Base-by-base conservation (phyloP, 345 rosid species). In the Murraya paniculata region DNA sequence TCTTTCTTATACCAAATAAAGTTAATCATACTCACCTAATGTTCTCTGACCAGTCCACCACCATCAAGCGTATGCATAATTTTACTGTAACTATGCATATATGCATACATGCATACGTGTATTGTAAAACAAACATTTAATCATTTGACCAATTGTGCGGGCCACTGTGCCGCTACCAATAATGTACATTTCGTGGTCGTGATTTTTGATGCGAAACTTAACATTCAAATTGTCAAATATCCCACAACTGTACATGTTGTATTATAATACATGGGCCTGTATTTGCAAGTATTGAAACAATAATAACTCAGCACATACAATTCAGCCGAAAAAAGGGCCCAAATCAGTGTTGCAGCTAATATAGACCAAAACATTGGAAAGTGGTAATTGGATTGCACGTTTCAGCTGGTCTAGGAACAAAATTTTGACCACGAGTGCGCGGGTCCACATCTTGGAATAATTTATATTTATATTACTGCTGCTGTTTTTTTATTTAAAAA, bases 1-100 rank as follows among this genome's bases (percentile, higher is more conserved):
- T 22, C 38, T 11, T 16, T 62, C 70, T 21, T 45, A 19, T 45
- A 74, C 69, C 77, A 74, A 74, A 62, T 74, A 61, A 74, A 73
- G 77, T 3, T 73, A 8, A 39, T 60, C 24, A 8, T 13, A 2
- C 22, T 35, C 56, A 38, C 38, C 61, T 38, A 73, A 74, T 60
- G 57, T 27, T 27, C 39, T 31, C 24, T 72, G 9, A 53, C 57
- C 57, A 19, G 21, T 53, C 57, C 57, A 53, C 57, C 57, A 4
- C 22, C 57, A 18, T 53, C 22, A 1, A 5, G 57, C 22, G 2
- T 6, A 6, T 0, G 57, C 21, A 53, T 18, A 18, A 1, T 53
- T 19, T 4, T 18, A 53, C 50, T 13, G 16, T 60, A 25, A 60
- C 31, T 28, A 5, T 28, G 9, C 1, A 28, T 2, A 5, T 28